A percentile compares a stretch with the other conserved stretches of the same genome.
Conservation (phyloP, 257 asterid species). For the Ilex asprella region DNA sequence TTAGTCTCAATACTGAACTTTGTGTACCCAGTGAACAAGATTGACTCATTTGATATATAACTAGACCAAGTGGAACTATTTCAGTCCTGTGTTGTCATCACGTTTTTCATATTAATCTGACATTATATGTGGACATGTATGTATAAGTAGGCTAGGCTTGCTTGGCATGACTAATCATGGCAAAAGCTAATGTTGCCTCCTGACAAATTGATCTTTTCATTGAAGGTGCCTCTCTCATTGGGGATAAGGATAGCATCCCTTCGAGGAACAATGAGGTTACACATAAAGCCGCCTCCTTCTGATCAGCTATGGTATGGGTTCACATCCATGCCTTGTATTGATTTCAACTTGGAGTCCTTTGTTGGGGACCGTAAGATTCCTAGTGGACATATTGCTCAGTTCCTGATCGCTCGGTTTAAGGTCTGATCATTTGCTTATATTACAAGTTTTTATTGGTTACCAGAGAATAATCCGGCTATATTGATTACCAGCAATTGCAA, state of each 20-base stretch:
- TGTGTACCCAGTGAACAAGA: neutral
- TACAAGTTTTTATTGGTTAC: neutral
- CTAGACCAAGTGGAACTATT: neutral
- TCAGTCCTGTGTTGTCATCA: neutral
- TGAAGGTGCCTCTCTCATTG: constrained; percentile 83
- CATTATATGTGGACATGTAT: neutral
- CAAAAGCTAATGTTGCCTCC: constrained; percentile 4
- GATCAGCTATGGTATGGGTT: constrained; percentile 93
- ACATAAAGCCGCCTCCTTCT: constrained; percentile 93
- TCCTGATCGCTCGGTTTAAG: constrained; percentile 76
- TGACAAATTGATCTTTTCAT: constrained; percentile 20
- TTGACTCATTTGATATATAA: neutral
- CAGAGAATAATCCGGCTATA: neutral
- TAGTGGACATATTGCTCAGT: constrained; percentile 62
- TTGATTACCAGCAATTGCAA: too few relatives aligned
- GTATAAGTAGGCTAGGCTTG: neutral
- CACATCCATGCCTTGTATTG: constrained; percentile 84
- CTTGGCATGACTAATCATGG: neutral
- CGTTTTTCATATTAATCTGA: neutral
- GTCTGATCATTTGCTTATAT: constrained; percentile 31
- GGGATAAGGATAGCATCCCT: constrained; percentile 71
- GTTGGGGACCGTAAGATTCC: constrained; percentile 87
- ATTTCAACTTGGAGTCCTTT: constrained; percentile 68
- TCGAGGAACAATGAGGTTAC: constrained; percentile 69
- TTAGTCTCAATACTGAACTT: too few relatives aligned